Percentiles rank a stretch among this genome's conserved stretches.
phyloP scores from a whole-genome alignment of 345 rosid species.

The Eucalyptus rudis region DNA sequence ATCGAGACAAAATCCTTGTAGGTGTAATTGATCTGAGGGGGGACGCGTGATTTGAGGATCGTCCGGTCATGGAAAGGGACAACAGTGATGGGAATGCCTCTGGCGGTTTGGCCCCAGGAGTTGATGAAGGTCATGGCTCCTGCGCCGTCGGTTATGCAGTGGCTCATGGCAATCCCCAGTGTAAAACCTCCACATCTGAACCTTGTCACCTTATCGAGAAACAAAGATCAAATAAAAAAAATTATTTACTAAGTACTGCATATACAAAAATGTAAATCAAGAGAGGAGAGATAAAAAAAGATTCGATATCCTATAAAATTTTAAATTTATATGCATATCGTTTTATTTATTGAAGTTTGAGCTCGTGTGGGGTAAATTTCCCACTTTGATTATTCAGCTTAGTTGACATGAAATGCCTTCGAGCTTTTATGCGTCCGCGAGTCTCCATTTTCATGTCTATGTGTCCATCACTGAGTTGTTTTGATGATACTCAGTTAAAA shows the following conservation, averaged over 20 bases:
- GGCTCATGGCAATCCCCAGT: slow-evolving; percentile 1
- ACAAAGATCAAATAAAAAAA: neutral
- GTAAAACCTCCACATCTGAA: slow-evolving; percentile 6
- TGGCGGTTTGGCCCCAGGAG: slow-evolving; percentile 9
- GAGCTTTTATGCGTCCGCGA: neutral
- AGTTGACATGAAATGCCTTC: neutral
- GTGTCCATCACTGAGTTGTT: neutral
- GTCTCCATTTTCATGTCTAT: neutral
- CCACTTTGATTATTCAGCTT: neutral
- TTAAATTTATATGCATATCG: neutral
- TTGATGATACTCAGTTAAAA: neutral
- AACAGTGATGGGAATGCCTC: neutral
- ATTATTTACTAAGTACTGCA: neutral
- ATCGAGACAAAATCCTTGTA: neutral
- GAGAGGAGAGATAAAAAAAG: neutral
- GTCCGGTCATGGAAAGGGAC: neutral
- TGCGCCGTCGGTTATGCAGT: slow-evolving; percentile 2
- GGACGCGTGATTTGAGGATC: neutral
- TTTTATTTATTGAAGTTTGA: neutral
- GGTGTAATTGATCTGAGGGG: neutral
- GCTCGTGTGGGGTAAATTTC: neutral
- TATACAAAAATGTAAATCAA: neutral
- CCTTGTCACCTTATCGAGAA: slow-evolving; percentile 4
- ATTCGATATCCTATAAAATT: neutral
- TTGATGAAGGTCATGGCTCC: slow-evolving; percentile 7